Conservation (phyloP, 2,329 filamentous ascomycete genomes). For the Hymenoscyphus infarciens region DNA sequence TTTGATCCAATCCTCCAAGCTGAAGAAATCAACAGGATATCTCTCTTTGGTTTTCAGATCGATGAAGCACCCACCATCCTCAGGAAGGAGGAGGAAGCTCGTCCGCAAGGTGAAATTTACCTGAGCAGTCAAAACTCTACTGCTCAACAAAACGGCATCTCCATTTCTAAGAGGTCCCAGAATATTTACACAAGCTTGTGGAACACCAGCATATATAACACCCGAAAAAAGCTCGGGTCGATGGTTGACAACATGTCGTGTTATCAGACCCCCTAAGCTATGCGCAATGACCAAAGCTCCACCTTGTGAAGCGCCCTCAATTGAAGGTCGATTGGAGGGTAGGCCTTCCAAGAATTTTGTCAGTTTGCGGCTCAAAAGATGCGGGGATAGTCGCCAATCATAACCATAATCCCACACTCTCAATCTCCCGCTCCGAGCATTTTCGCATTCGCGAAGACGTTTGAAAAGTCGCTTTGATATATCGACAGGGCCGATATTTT, state of each 20-base stretch:
- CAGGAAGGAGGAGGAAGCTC: slow-evolving; percentile 78
- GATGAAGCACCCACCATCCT: slow-evolving; percentile 84
- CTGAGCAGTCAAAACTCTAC: slow-evolving; percentile 83
- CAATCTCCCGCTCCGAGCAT: slow-evolving; percentile 66
- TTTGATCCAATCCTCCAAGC: slow-evolving; percentile 74
- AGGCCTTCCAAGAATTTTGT: slow-evolving; percentile 69
- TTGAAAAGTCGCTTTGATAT: slow-evolving; percentile 81
- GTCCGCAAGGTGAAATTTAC: slow-evolving; percentile 92
- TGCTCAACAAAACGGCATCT: slow-evolving; percentile 87
- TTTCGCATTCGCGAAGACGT: slow-evolving; percentile 69
- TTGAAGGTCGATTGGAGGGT: slow-evolving; percentile 62
- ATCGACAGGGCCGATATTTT: slow-evolving; percentile 87
- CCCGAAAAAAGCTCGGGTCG: slow-evolving; percentile 81
- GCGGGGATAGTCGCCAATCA: slow-evolving; percentile 87
- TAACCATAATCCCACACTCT: slow-evolving; percentile 90
- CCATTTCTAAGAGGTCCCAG: slow-evolving; percentile 85
- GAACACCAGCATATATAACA: slow-evolving; percentile 80
- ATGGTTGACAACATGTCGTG: slow-evolving; percentile 81
- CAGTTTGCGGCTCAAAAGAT: slow-evolving; percentile 68
- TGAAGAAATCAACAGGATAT: slow-evolving; percentile 81
- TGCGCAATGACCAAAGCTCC: slow-evolving; percentile 84
- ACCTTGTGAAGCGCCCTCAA: slow-evolving; percentile 42
- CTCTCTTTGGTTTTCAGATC: slow-evolving; percentile 71
- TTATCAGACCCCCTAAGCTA: slow-evolving; percentile 82
- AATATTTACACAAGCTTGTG: slow-evolving; percentile 86